Conservation (phyloP, 1,284 basidiomycete genomes). For the Meripilus lineatus region DNA sequence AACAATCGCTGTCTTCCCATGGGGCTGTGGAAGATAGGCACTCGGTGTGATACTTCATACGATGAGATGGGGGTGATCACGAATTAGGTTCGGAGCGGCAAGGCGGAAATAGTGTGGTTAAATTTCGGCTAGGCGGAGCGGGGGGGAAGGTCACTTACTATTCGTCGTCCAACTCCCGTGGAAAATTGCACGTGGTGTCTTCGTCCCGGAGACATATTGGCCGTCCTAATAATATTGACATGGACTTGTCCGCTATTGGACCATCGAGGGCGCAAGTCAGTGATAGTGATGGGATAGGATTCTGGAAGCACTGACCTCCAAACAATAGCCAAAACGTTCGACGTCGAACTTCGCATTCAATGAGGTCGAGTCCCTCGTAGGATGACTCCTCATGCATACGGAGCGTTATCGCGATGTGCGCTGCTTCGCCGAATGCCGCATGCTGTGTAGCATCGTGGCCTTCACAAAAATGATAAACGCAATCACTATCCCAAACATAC, state of each 20-base stretch:
- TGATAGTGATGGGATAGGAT: constrained; percentile 3
- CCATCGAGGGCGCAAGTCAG: constrained; percentile 3
- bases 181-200: constrained; percentile 83
- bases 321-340: constrained; percentile 84
- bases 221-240: constrained; percentile 74
- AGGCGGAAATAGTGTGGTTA: constrained; percentile 28
- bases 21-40: constrained; percentile 76
- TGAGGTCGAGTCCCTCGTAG: constrained; percentile 75
- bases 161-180: constrained; percentile 80
- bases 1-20: constrained; percentile 76
- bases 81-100: too few relatives aligned
- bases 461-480: constrained; percentile 80
- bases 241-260: constrained; percentile 76
- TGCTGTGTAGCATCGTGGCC: constrained; percentile 85
- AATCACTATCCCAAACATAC: constrained; percentile 47
- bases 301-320: constrained; percentile 48
- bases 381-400: constrained; percentile 81
- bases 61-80: constrained; percentile 9
- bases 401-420: constrained; percentile 75
- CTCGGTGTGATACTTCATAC: constrained; percentile 66
- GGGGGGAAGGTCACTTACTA: constrained; percentile 50
- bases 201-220: constrained; percentile 82
- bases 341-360: constrained; percentile 79
- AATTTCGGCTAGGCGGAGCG: constrained; percentile 25
- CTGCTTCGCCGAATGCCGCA: constrained; percentile 78